A percentile compares a stretch with the other conserved stretches of the same genome.
phyloP scores from a whole-genome alignment of 75 land plant genomes.

The Pinus albicaulis region DNA sequence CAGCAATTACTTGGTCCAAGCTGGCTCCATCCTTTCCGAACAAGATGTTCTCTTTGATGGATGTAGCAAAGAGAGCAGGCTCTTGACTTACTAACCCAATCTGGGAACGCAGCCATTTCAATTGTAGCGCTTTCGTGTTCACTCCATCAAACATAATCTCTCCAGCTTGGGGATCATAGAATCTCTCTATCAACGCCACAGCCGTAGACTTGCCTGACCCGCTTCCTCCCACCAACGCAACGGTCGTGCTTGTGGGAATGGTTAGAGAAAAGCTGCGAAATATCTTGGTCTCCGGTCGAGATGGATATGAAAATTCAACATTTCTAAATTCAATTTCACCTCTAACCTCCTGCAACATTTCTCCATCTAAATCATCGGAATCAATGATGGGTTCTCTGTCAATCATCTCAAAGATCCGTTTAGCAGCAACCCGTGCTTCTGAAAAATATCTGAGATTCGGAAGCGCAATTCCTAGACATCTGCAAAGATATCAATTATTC shows the following conservation, averaged over 20 bases:
- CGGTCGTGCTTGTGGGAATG: slow-evolving; percentile 42
- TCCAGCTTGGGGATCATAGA: slow-evolving; percentile 45
- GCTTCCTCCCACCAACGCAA: slow-evolving; percentile 65
- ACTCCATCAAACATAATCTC: slow-evolving; percentile 16
- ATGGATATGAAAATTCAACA: slow-evolving; percentile 53
- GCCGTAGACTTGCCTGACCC: slow-evolving; percentile 68
- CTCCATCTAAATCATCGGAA: slow-evolving; percentile 23
- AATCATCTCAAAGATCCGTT: slow-evolving; percentile 36
- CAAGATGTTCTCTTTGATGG: slow-evolving; percentile 29
- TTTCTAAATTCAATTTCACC: slow-evolving; percentile 48
- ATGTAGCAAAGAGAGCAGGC: slow-evolving; percentile 29
- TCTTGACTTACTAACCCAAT: slow-evolving; percentile 28
- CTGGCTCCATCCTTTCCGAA: slow-evolving; percentile 24
- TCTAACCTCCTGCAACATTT: slow-evolving; percentile 8
- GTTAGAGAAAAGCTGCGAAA: slow-evolving; percentile 33
- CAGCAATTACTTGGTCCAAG: slow-evolving; percentile 11
- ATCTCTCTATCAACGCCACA: slow-evolving; percentile 51
- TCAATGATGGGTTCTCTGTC: slow-evolving; percentile 36
- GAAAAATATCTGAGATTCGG: slow-evolving; percentile 42
- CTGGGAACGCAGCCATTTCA: slow-evolving; percentile 18
- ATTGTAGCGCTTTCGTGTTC: slow-evolving; percentile 9
- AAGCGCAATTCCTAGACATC: slow-evolving; percentile 31
- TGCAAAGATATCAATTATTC: background rate
- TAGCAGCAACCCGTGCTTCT: slow-evolving; percentile 31
- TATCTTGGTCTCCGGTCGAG: slow-evolving; percentile 39